Percentiles rank a stretch among this genome's conserved stretches.
phyloP scores from a whole-genome alignment of 495 filamentous ascomycete genomes.

The Hypoxylon fuscum region DNA sequence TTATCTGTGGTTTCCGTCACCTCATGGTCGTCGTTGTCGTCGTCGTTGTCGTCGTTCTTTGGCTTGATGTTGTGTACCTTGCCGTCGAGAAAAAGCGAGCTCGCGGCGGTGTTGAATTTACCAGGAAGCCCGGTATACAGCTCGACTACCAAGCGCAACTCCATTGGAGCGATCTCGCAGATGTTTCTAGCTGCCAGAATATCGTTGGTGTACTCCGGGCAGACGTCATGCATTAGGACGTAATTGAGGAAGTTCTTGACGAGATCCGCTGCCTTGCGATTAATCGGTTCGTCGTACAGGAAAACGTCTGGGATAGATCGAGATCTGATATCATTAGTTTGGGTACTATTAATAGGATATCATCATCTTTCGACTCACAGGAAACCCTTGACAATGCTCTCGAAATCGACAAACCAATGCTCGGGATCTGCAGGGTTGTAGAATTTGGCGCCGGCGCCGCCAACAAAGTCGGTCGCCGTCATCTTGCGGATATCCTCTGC shows the following conservation, averaged over 20 bases:
- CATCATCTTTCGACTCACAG: conserved; percentile 61
- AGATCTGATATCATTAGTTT: conserved; percentile 53
- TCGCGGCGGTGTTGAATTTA: conserved; percentile 70
- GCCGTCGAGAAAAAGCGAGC: conserved; percentile 38
- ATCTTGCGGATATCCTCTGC: conserved; percentile 69
- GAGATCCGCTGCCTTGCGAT: conserved; percentile 52
- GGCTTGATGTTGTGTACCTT: too few species aligned
- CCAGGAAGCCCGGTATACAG: conserved; percentile 68
- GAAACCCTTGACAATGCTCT: conserved; percentile 77
- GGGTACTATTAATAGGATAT: conserved; percentile 19
- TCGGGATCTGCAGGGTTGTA: conserved; percentile 55
- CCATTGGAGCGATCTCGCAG: conserved; percentile 72
- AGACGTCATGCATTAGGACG: conserved; percentile 82
- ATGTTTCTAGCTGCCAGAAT: conserved; percentile 71
- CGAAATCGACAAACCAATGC: conserved; percentile 83
- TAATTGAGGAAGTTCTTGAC: conserved; percentile 92
- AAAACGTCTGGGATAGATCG: conserved; percentile 31
- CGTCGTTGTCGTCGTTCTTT: too few species aligned
- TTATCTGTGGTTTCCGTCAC: too few species aligned
- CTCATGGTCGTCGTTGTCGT: too few species aligned
- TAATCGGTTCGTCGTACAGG: conserved; percentile 41
- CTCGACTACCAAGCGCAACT: conserved; percentile 67
- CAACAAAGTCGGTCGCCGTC: conserved; percentile 67
- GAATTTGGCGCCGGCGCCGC: conserved; percentile 49
- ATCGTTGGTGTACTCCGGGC: conserved; percentile 76